phyloP scores from a whole-genome alignment of 2,329 filamentous ascomycete genomes.

The Anisogramma anomala region DNA sequence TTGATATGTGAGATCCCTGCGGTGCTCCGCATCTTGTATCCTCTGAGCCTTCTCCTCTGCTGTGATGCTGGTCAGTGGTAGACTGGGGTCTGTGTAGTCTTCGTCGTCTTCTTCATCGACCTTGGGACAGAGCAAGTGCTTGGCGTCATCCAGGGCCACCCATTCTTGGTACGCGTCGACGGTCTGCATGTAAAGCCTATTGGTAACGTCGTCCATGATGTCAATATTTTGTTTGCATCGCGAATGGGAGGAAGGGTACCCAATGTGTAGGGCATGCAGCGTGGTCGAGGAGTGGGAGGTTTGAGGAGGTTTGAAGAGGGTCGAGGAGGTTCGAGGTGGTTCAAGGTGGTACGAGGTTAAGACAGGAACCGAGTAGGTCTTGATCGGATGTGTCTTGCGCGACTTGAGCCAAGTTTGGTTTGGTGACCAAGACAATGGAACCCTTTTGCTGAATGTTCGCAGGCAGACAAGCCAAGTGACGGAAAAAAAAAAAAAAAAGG shows the following conservation, averaged over 20 bases:
- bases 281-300: no score
- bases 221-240: conserved; percentile 6
- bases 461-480: no score
- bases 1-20: conserved; percentile 52
- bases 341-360: no score
- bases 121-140: conserved; percentile 59
- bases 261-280: no score
- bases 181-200: conserved; percentile 20
- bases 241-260: not conserved
- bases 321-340: no score
- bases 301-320: no score
- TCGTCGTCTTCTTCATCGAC: conserved; percentile 49
- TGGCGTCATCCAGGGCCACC: conserved; percentile 28
- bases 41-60: conserved; percentile 38
- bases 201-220: conserved; percentile 20
- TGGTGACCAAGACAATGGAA: no score
- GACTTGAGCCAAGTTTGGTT: no score
- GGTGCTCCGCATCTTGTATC: conserved; percentile 42
- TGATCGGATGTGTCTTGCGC: no score
- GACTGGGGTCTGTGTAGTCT: conserved; percentile 47
- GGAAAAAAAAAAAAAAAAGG: no score
- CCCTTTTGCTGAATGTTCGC: no score
- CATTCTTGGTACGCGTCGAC: conserved; percentile 17
- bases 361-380: no score
- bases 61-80: conserved; percentile 36